Conservation (phyloP, 495 filamentous ascomycete genomes). For the Ascodesmis nigricans region DNA sequence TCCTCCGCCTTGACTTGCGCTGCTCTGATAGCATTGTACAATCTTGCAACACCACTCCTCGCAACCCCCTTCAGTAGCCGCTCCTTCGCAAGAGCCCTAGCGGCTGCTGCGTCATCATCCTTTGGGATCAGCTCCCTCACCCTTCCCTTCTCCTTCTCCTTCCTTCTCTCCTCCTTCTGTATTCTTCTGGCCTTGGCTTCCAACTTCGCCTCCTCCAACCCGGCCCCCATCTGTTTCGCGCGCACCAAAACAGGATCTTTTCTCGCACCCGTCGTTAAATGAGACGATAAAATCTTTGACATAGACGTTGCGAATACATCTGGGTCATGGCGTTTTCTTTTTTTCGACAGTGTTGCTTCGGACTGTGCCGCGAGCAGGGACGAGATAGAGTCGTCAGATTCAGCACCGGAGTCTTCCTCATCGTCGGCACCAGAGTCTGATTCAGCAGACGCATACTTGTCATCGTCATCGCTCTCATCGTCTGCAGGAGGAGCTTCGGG, state of each 20-base stretch:
- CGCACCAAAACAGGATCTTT: conserved; percentile 76
- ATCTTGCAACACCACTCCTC: conserved; percentile 22
- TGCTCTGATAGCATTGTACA: conserved; percentile 86
- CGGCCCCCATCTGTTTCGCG: conserved; percentile 41
- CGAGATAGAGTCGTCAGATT: conserved; percentile 4
- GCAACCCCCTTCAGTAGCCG: conserved; percentile 26
- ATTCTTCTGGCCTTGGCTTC: conserved; percentile 59
- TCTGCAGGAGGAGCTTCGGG: background rate
- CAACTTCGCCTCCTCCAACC: conserved; percentile 49
- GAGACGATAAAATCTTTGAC: conserved; percentile 68
- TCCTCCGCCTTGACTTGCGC: conserved; percentile 43
- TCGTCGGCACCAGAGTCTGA: conserved; percentile 15
- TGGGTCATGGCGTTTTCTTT: conserved; percentile 59
- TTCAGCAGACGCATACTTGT: conserved; percentile 10
- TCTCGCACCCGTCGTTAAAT: conserved; percentile 57
- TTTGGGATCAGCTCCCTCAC: conserved; percentile 55
- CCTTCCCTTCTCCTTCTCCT: conserved; percentile 64
- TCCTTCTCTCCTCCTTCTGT: conserved; percentile 57
- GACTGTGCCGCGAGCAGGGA: background rate
- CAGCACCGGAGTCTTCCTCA: conserved; percentile 18
- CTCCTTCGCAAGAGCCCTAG: conserved; percentile 48
- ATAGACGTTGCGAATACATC: conserved; percentile 76
- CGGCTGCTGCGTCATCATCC: conserved; percentile 24
- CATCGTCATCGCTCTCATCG: conserved; percentile 14
- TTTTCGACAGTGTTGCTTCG: conserved; percentile 13